A percentile compares a stretch with the other conserved stretches of the same genome.
Conservation (phyloP, 495 filamentous ascomycete species). For the Usnea hakonensis region DNA sequence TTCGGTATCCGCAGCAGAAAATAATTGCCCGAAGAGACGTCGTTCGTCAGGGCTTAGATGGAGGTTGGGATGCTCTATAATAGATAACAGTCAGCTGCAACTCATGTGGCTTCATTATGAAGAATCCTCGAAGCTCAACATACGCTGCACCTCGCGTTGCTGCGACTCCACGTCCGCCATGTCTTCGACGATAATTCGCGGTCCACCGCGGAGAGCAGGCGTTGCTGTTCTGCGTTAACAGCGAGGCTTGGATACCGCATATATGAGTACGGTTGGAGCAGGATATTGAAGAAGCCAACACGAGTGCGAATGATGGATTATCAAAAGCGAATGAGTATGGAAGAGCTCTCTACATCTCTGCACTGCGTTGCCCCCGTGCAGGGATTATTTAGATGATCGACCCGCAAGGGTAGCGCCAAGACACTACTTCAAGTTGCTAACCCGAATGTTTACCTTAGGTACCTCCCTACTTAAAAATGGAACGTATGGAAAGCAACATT, state of each 20-base stretch:
- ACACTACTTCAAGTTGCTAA: neutral
- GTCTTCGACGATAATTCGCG: neutral
- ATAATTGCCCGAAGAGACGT: slow-evolving; percentile 84
- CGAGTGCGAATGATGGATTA: neutral
- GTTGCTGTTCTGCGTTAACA: neutral
- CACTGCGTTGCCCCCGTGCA: neutral
- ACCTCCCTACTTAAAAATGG: neutral
- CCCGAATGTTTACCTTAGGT: too few species aligned
- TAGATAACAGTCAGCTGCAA: slow-evolving; percentile 2
- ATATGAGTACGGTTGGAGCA: neutral
- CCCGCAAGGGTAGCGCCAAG: neutral
- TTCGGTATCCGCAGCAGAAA: slow-evolving; percentile 80
- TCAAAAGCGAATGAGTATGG: neutral
- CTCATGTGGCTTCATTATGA: neutral
- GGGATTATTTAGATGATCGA: slow-evolving; percentile 7
- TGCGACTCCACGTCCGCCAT: slow-evolving; percentile 19
- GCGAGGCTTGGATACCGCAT: neutral
- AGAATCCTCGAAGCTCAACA: neutral
- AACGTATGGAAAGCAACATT: neutral
- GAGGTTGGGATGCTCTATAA: slow-evolving; percentile 52
- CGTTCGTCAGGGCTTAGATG: slow-evolving; percentile 90
- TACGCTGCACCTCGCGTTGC: slow-evolving; percentile 14
- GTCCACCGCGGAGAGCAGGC: slow-evolving; percentile 1
- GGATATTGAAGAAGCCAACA: neutral
- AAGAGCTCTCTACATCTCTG: slow-evolving; percentile 3